These are phyloP conservation scores for Paramecium bursaria DNA, from an alignment of 73 alveolate genomes.

Conservation along the genomic window DNA sequence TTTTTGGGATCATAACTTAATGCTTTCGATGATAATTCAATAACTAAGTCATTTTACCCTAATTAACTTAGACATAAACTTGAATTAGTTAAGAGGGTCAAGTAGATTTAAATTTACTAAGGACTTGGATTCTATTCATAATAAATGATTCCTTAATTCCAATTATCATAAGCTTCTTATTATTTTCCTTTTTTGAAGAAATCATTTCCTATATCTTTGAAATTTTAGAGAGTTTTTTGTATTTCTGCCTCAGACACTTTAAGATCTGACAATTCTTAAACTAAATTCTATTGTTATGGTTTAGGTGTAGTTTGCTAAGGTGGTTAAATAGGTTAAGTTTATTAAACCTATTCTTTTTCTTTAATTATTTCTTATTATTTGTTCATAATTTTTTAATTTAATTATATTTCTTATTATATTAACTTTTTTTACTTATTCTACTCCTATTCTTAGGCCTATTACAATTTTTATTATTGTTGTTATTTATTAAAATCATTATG, in stretches of 20 bases:
- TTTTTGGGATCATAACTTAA: conserved; percentile 25
- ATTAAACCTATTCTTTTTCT: conserved; percentile 6
- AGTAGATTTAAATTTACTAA: conserved; percentile 39
- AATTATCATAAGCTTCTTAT: conserved; percentile 43
- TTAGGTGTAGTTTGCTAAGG: neutral
- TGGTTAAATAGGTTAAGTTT: neutral
- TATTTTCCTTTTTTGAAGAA: neutral
- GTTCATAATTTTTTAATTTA: neutral
- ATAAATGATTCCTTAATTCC: conserved; percentile 36
- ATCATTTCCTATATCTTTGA: conserved; percentile 12
- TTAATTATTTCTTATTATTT: conserved; percentile 17
- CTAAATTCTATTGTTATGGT: neutral
- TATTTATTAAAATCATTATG: conserved; percentile 21
- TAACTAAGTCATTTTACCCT: conserved; percentile 41
- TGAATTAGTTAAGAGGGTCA: conserved; percentile 49
- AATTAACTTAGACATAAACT: conserved; percentile 43
- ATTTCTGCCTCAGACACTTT: conserved; percentile 28
- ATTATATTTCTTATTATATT: neutral
- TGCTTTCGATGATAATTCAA: conserved; percentile 48
- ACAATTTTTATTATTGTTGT: no score
- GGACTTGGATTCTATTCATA: conserved; percentile 50
- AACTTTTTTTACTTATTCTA: neutral
- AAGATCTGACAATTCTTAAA: neutral
- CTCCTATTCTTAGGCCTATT: no score
- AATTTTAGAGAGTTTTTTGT: neutral